Evolutionary conservation across 2,329 filamentous ascomycete genomes (phyloP).

Genomic region (Stachybotrys chartarum): DNA sequence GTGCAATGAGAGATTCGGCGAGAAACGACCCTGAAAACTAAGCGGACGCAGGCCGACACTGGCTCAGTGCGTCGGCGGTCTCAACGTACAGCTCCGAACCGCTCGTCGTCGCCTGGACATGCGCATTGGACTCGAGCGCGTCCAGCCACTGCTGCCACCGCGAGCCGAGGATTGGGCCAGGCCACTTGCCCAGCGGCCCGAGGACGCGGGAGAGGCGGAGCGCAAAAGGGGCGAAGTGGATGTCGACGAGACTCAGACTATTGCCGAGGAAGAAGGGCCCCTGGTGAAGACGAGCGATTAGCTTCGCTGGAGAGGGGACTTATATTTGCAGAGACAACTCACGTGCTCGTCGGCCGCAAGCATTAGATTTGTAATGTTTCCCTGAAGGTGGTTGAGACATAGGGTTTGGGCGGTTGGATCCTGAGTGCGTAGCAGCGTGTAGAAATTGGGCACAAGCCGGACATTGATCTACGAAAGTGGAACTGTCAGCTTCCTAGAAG

Average conservation of each 20-base stretch:
- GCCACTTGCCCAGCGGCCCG: slow-evolving; percentile 59
- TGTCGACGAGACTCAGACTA: slow-evolving; percentile 57
- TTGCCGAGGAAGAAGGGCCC: slow-evolving; percentile 62
- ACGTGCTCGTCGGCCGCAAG: slow-evolving; percentile 39
- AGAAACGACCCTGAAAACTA: neutral
- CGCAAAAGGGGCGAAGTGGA: slow-evolving; percentile 71
- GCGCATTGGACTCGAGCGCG: slow-evolving; percentile 57
- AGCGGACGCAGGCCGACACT: neutral
- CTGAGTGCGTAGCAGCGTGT: slow-evolving; percentile 61
- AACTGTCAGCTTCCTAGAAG: neutral
- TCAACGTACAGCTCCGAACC: slow-evolving; percentile 41
- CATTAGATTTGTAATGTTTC: slow-evolving; percentile 49
- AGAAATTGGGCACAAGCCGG: slow-evolving; percentile 70
- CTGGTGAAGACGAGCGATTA: slow-evolving; percentile 9
- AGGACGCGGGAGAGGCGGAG: slow-evolving; percentile 61
- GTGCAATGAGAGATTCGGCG: too few relatives aligned
- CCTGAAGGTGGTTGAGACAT: slow-evolving; percentile 54
- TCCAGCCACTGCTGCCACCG: slow-evolving; percentile 65
- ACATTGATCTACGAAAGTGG: slow-evolving; percentile 55
- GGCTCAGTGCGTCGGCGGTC: slow-evolving; percentile 50
- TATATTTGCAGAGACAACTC: slow-evolving; percentile 3
- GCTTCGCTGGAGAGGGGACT: neutral
- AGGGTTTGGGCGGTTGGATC: slow-evolving; percentile 51
- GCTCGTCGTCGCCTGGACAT: slow-evolving; percentile 62
- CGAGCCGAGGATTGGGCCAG: slow-evolving; percentile 52